A percentile compares a stretch with the other conserved stretches of the same genome.
phyloP scores from a whole-genome alignment of 345 rosid genomes.

The Rhizophora apiculata region DNA sequence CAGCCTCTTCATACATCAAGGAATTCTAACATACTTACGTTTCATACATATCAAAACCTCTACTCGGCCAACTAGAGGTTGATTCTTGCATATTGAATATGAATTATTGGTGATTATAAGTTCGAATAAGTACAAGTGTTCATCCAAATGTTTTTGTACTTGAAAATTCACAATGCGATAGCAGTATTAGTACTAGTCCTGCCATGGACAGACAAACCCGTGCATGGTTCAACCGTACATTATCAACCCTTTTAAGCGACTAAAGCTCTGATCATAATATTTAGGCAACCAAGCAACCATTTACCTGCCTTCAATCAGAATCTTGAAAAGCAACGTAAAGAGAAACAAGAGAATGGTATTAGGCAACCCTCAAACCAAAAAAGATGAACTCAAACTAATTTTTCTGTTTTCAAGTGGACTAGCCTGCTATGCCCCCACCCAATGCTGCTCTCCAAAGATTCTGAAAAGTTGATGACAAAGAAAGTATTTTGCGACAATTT shows the following conservation, averaged over 20 bases:
- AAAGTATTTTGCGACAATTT: background rate
- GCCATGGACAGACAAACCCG: background rate
- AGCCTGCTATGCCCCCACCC: slow-evolving; percentile 21
- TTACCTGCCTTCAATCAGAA: slow-evolving; percentile 15
- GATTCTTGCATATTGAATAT: no score
- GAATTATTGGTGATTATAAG: no score
- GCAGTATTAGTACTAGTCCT: background rate
- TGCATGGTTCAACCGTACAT: background rate
- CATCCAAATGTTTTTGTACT: no score
- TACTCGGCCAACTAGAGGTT: no score
- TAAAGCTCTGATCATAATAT: slow-evolving; percentile 14
- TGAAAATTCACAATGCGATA: background rate
- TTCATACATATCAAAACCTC: no score
- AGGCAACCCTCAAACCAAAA: slow-evolving; percentile 10
- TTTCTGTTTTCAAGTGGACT: slow-evolving; percentile 30
- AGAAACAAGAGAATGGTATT: background rate
- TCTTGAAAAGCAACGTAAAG: slow-evolving; percentile 6
- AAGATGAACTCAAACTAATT: slow-evolving; percentile 11
- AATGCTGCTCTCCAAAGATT: slow-evolving; percentile 10
- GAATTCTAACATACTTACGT: no score
- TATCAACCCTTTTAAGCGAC: slow-evolving; percentile 31
- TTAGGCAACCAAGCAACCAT: slow-evolving; percentile 8
- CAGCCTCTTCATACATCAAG: no score
- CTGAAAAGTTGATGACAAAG: slow-evolving; percentile 21
- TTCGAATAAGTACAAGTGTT: no score